phyloP scores from a whole-genome alignment of 441 rosid species.

The Erysimum cheiri region DNA sequence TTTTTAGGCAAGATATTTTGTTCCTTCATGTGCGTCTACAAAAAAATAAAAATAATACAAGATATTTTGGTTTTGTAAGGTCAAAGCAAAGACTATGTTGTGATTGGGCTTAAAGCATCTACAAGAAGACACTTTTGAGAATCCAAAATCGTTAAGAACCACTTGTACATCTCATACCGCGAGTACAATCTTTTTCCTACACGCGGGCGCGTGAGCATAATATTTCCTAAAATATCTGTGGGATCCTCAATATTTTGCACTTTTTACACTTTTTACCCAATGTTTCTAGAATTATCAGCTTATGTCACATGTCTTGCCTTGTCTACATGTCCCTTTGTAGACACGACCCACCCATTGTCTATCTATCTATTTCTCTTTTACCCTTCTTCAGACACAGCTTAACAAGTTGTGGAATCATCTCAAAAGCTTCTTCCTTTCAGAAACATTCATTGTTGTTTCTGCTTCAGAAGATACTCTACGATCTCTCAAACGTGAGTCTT shows the following conservation, averaged over 20 bases:
- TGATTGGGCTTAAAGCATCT: constrained; percentile 17
- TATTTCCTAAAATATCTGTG: constrained; percentile 25
- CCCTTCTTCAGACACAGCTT: constrained; percentile 23
- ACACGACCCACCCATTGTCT: constrained; percentile 45
- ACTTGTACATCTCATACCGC: constrained; percentile 4
- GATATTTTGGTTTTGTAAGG: constrained; percentile 36
- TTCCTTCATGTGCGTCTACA: constrained; percentile 5
- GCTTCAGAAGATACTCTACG: constrained; percentile 6
- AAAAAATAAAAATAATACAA: neutral
- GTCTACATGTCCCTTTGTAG: constrained; percentile 34
- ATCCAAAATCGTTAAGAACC: neutral
- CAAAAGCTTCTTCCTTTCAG: constrained; percentile 11
- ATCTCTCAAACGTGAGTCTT: constrained; percentile 27
- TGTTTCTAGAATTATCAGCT: constrained; percentile 24
- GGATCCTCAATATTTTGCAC: constrained; percentile 16
- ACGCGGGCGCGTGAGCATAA: neutral
- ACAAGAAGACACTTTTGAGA: constrained; percentile 11
- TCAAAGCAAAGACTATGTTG: constrained; percentile 24
- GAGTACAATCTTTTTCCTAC: neutral
- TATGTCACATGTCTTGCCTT: constrained; percentile 30
- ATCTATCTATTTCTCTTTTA: constrained; percentile 31
- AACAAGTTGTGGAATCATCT: constrained; percentile 13
- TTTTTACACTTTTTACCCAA: constrained; percentile 35
- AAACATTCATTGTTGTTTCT: constrained; percentile 13
- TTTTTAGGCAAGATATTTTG: constrained; percentile 32